Base-by-base conservation (phyloP, 192 early-diverging fungal genomes). In the Coemansia sp. region DNA sequence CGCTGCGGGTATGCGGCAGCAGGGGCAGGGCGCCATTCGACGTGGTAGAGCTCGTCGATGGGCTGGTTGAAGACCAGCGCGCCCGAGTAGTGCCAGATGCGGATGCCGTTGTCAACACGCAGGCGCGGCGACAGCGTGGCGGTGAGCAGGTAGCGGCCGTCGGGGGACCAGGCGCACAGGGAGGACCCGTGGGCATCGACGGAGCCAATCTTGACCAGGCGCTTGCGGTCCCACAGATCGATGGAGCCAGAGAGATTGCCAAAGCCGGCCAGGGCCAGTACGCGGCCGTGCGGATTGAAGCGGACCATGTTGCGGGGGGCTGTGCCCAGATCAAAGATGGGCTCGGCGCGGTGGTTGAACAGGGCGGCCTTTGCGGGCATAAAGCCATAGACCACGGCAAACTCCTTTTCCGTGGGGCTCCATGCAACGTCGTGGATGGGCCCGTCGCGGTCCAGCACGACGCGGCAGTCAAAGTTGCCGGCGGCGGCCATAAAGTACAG, bases 101-200 rank as follows among this genome's bases (percentile, higher is more conserved):
- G 90, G 69, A 92, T 90, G 11, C 95, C 94, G 60, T 99, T 99
- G 72, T 99, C 97, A 30, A 99, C 97, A 60, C 94, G 90, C 59
- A 99, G 80, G 44, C 95, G 87, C 26, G 88, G 88, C 53, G 94
- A 96, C 36, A 97, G 76, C 5, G 90, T 99, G 32, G 94, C 86
- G 11, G 94, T 92, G 82, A 99, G 79, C 61, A 99, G 80, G 72
- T 93, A 89, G 11, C 90, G 83, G 60, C 94, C 93, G 74, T 94
- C 89, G 31, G 97, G 93, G 39, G 83, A 84, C 97, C 97, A 99
- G 58, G 88, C 85, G 58, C 88, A 93, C 43, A 77, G 77, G 16
- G 91, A 88, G 9, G 95, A 82, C 80, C 96, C 93, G 37, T 86
- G 77, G 16, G 90, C 93, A 40, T 87, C 80, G 40, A 97, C 73